Percentiles rank a stretch among this genome's conserved stretches.
Evolutionary conservation across 1,284 basidiomycete species (phyloP).

Genomic region (Malassezia obtusa): DNA sequence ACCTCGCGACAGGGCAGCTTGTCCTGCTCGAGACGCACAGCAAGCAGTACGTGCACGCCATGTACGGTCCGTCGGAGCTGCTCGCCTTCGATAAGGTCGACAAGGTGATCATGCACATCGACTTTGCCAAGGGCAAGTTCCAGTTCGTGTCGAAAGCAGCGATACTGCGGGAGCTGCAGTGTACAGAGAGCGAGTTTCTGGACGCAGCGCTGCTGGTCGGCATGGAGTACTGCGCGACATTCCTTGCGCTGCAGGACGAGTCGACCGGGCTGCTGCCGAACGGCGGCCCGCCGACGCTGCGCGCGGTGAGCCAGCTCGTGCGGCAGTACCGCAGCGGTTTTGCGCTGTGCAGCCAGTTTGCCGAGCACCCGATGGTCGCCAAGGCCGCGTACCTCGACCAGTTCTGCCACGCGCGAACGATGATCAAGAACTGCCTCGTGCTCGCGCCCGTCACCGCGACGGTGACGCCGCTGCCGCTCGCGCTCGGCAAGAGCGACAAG

Average conservation of each 20-base stretch:
- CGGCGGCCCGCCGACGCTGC: constrained; percentile 27
- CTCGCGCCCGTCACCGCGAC: constrained; percentile 74
- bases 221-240: constrained; percentile 68
- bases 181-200: constrained; percentile 84
- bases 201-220: constrained; percentile 86
- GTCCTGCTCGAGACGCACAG: constrained; percentile 87
- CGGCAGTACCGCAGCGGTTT: constrained; percentile 37
- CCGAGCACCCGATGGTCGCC: constrained; percentile 61
- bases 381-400: constrained; percentile 68
- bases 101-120: constrained; percentile 77
- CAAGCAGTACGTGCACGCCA: constrained; percentile 87
- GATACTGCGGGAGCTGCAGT: constrained; percentile 64
- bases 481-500: constrained; percentile 50
- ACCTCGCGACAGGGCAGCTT: constrained; percentile 85
- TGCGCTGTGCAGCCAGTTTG: constrained; percentile 31
- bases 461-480: constrained; percentile 77
- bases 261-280: constrained; percentile 24
- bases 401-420: constrained; percentile 78
- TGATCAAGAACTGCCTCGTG: constrained; percentile 86
- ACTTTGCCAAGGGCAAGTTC: constrained; percentile 52
- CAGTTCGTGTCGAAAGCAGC: constrained; percentile 72
- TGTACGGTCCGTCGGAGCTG: constrained; percentile 81
- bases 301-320: constrained; percentile 50
- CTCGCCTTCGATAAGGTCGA: constrained; percentile 78
- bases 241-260: constrained; percentile 65